Percentiles rank a stretch among this genome's conserved stretches.
phyloP scores from a whole-genome alignment of 305 asterid genomes.

The Rubia balearica region DNA sequence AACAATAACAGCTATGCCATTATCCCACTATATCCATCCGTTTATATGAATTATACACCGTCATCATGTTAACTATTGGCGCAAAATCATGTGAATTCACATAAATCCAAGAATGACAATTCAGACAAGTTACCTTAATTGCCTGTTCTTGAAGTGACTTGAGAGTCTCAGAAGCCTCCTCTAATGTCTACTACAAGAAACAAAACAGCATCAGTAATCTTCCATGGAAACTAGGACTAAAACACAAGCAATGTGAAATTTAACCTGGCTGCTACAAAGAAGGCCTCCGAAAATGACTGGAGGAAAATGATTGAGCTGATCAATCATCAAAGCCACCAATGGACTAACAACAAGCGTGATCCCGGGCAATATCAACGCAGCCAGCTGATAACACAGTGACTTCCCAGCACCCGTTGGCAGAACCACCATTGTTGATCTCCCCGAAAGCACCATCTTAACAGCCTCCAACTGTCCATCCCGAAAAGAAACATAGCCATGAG shows the following conservation, averaged over 20 bases:
- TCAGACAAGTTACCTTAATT: slow-evolving; percentile 45
- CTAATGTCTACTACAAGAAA: slow-evolving; percentile 45
- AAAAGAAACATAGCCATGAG: slow-evolving; percentile 72
- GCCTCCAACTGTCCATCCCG: slow-evolving; percentile 90
- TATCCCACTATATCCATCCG: background rate
- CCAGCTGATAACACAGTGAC: slow-evolving; percentile 84
- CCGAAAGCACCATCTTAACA: slow-evolving; percentile 70
- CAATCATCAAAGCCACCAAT: slow-evolving; percentile 89
- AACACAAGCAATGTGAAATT: slow-evolving; percentile 7
- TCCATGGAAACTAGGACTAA: background rate
- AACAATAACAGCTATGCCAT: background rate
- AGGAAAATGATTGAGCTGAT: slow-evolving; percentile 88
- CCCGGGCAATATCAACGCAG: slow-evolving; percentile 75
- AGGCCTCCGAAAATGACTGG: slow-evolving; percentile 73
- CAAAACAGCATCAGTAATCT: slow-evolving; percentile 14
- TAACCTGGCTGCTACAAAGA: slow-evolving; percentile 84
- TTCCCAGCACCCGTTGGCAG: slow-evolving; percentile 96
- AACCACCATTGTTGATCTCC: slow-evolving; percentile 76
- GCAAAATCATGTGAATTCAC: background rate
- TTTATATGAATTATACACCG: background rate
- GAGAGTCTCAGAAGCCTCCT: slow-evolving; percentile 69
- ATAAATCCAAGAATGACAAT: background rate
- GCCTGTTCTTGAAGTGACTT: slow-evolving; percentile 62
- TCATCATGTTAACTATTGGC: background rate
- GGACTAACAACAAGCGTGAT: slow-evolving; percentile 87